phyloP scores from a whole-genome alignment of 2,329 filamentous ascomycete species.

The Cercospora sesami region DNA sequence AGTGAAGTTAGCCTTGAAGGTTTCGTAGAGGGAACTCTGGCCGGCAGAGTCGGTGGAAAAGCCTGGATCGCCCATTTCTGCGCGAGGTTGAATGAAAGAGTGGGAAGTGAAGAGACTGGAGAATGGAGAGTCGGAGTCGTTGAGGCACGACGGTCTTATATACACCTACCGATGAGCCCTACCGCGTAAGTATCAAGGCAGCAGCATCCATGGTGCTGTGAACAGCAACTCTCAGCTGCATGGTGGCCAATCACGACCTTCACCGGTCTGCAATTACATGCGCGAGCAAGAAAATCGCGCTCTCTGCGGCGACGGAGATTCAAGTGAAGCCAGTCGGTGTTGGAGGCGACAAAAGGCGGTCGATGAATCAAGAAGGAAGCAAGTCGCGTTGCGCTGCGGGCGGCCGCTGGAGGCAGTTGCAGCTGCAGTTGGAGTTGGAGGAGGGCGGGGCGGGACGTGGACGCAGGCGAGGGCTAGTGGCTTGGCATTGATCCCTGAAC shows the following conservation, averaged over 20 bases:
- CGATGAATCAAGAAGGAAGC: background rate
- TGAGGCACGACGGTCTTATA: background rate
- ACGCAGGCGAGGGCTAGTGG: background rate
- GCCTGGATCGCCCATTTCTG: conserved; percentile 10
- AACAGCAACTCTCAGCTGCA: background rate
- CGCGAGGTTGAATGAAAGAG: background rate
- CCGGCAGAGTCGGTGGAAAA: background rate
- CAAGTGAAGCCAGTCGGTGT: background rate
- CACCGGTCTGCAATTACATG: conserved; percentile 1
- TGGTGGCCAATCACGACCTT: conserved; percentile 3
- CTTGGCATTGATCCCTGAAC: conserved; percentile 8
- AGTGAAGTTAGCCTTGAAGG: conserved; percentile 15
- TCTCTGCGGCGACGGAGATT: background rate
- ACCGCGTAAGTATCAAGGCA: background rate
- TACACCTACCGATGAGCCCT: background rate
- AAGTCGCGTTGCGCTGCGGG: background rate
- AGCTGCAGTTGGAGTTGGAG: background rate
- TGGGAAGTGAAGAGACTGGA: background rate
- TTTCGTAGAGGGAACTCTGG: conserved; percentile 12
- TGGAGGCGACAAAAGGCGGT: background rate
- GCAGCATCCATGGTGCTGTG: conserved; percentile 8
- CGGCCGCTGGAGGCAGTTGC: background rate
- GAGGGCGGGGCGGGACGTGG: background rate
- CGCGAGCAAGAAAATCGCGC: background rate
- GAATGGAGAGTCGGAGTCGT: background rate